A percentile compares a stretch with the other conserved stretches of the same genome.
phyloP scores from a whole-genome alignment of 192 early-diverging fungal species.

The Rhizophagus sp. region DNA sequence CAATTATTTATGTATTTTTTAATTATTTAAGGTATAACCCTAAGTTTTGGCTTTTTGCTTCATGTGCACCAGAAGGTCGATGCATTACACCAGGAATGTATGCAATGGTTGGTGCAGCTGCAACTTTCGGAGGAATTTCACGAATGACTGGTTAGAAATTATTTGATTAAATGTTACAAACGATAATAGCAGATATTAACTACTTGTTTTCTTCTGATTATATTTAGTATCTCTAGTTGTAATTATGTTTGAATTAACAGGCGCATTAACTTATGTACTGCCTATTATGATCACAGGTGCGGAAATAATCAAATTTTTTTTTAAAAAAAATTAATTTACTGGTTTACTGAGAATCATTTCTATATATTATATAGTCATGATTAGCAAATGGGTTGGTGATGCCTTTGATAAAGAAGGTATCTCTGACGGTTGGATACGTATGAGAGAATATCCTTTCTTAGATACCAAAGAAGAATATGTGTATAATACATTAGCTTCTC shows the following conservation, averaged over 20 bases:
- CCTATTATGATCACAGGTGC: conserved; percentile 84
- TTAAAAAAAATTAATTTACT: conserved; percentile 22
- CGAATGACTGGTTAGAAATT: conserved; percentile 70
- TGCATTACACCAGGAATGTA: conserved; percentile 85
- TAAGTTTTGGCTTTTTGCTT: conserved; percentile 61
- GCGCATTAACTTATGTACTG: conserved; percentile 90
- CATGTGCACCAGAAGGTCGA: conserved; percentile 73
- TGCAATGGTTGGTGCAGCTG: conserved; percentile 84
- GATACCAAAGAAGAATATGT: conserved; percentile 61
- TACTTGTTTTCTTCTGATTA: conserved; percentile 2
- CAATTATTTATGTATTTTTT: not conserved
- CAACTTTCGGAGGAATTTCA: conserved; percentile 80
- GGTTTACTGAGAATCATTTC: not conserved
- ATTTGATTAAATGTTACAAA: conserved; percentile 35
- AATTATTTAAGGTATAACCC: conserved; percentile 53
- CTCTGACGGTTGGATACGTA: conserved; percentile 49
- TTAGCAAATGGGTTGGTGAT: conserved; percentile 78
- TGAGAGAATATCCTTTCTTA: conserved; percentile 70
- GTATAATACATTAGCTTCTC: conserved; percentile 51
- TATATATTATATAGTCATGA: conserved; percentile 65
- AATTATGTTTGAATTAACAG: conserved; percentile 99
- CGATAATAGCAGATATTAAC: not conserved
- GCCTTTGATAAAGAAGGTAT: conserved; percentile 75
- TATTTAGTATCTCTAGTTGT: conserved; percentile 78
- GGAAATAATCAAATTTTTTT: conserved; percentile 19